Base-by-base conservation (phyloP, 495 filamentous ascomycete species). In the Acidiella bohemica region DNA sequence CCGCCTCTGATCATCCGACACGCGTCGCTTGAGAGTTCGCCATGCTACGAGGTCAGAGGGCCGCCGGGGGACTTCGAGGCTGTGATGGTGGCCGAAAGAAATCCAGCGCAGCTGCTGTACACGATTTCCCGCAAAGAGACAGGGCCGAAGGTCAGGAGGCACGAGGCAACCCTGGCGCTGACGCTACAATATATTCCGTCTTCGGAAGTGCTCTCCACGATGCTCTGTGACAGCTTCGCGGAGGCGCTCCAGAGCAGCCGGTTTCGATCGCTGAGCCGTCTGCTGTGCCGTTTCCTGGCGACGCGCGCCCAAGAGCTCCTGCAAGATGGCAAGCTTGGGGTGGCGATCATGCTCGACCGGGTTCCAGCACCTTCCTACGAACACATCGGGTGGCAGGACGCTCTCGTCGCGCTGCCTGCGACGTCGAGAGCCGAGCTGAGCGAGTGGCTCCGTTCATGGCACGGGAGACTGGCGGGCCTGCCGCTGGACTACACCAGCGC, bases 21-120 rank as follows among this genome's bases (percentile, higher is more conserved):
- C 40, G 80, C 80, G 53, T 69, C 67, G 39, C 72, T 97, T 5
- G 59, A 81, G 4, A 70, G 67, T 11, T 90, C 84, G 1, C 67
- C 76, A 1, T 53, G 68, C 8, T 93, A 81, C 51, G 65, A 73
- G 10, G 78, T 84, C 4, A 60, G 70, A 74, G 72, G 20, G 55
- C 75, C 28, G 59, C 67, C 8, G 61, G 73, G 12, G 61, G 59
- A 26, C 60, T 21, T 31, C 12, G 38, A 67, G 1, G 67, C 76
- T 7, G 60, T 80, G 11, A 58, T 76, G 29, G 73, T 94, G 6
- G 93, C 86, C 55, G 72, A 80, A 2, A 79, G 76, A 38, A 82
- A 92, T 47, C 84, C 92, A 0, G 77, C 81, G 3, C 79, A 77
- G 18, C 60, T 94, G n/a, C 63, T 84, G 1, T 93, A 90, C 60